Base-by-base conservation (phyloP, 1,139 yeast genomes). In the Suzukiozyma palmioleophila region DNA sequence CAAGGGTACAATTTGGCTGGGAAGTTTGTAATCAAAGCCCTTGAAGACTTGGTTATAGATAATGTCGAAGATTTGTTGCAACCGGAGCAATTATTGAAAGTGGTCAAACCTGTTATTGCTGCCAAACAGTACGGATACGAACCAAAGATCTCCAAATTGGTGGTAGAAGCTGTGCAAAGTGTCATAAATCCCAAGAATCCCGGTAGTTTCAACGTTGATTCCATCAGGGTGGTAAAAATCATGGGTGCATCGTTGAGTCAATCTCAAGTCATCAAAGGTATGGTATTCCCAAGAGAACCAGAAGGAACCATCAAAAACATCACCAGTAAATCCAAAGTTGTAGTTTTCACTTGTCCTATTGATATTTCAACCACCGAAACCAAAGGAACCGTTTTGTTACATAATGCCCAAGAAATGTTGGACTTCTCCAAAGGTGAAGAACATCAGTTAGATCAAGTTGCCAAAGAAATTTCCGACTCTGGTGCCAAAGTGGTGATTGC, bases 241-340 rank as follows among this genome's bases (percentile, higher is more conserved):
- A 87, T 92, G 96, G 98, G 98, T 43, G 76, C 95, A 16, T 75
- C 94, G 40, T 70, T 94, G 51, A 66, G 72, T 27, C 75, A 76
- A 51, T 84, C 95, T 8, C 75, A 76, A 52, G 98, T 94, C 40
- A 72, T 94, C 50, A 87, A 86, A 64, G 98, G 98, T 51, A 92
- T 92, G 98, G 97, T 94, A 32, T 92, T 94, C 74, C 95, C 96
- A 51, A 78, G 95, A 55, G 96, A 89, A 61, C 97, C 98, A 10
- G 97, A 92, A 61, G 96, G 97, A 12, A 81, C 79, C 47, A 66
- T 90, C 40, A 87, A 87, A 62, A 75, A 81, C 47, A 69, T 84
- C 42, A 62, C 61, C 26, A 33, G 47, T 18, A 79, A 76, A 53
- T 79, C 95, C 22, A 89, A 88, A 63, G 97, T 92, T 33, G 98